These are phyloP conservation scores for Capsicum rhomboideum DNA, from an alignment of 257 asterid genomes.

Conservation along the genomic window DNA sequence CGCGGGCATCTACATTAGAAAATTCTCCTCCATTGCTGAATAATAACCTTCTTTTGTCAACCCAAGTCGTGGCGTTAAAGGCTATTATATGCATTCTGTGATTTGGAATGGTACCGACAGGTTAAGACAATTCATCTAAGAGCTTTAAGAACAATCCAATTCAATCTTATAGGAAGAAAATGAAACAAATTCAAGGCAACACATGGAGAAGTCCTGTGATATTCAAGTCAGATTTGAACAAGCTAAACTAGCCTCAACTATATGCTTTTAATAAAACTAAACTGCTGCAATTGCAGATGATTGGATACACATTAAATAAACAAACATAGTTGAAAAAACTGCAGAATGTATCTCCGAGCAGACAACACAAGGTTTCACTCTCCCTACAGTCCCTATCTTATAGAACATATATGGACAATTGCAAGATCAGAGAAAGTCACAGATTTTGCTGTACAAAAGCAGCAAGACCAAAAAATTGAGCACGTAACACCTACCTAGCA, in stretches of 20 bases:
- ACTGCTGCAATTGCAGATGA: not conserved
- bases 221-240: not conserved
- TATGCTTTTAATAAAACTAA: not conserved
- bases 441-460: slow-evolving; percentile 15
- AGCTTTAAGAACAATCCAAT: not conserved
- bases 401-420: slow-evolving; percentile 6
- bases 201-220: not conserved
- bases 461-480: not conserved
- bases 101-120: not conserved
- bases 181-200: not conserved
- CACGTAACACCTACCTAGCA: not conserved
- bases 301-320: not conserved
- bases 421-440: slow-evolving; percentile 4
- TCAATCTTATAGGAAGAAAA: not conserved
- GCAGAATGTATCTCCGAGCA: not conserved
- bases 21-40: no score
- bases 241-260: not conserved
- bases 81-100: not conserved
- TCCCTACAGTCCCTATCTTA: not conserved
- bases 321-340: not conserved
- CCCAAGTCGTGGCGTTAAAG: not conserved
- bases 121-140: not conserved
- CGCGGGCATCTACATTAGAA: no score
- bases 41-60: not conserved
- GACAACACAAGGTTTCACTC: not conserved